phyloP scores from a whole-genome alignment of 176 grass and related monocot genomes.

The Tillandsia leiboldiana region DNA sequence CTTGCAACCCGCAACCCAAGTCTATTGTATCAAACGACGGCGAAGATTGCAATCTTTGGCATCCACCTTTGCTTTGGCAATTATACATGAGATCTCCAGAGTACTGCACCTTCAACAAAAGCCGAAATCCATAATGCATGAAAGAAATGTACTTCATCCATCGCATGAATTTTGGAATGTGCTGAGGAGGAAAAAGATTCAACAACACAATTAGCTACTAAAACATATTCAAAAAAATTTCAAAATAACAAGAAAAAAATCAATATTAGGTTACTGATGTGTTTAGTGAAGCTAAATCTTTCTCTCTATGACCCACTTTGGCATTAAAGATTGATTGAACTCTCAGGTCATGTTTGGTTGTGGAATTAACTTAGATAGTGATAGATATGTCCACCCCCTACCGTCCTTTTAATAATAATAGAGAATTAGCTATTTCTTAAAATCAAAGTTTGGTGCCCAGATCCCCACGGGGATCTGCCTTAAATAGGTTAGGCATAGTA shows the following conservation, averaged over 20 bases:
- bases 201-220: neutral
- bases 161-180: constrained; percentile 62
- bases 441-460: no score
- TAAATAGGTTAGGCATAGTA: no score
- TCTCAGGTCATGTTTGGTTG: no score
- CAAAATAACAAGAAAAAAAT: neutral
- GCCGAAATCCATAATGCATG: constrained; percentile 86
- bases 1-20: constrained; percentile 50
- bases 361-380: no score
- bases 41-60: constrained; percentile 59
- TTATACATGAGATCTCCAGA: constrained; percentile 57
- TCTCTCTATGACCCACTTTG: no score
- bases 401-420: no score
- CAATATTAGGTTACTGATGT: neutral
- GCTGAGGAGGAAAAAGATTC: constrained; percentile 23
- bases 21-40: constrained; percentile 74
- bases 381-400: no score
- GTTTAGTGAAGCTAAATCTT: no score
- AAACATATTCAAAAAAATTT: neutral
- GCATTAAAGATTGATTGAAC: no score
- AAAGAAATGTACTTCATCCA: constrained; percentile 87
- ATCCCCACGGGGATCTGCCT: no score
- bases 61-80: constrained; percentile 40
- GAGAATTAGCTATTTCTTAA: no score
- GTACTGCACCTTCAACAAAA: constrained; percentile 86